Evolutionary conservation across 768 basidiomycete genomes (phyloP).

Genomic region (Boletales sp.): DNA sequence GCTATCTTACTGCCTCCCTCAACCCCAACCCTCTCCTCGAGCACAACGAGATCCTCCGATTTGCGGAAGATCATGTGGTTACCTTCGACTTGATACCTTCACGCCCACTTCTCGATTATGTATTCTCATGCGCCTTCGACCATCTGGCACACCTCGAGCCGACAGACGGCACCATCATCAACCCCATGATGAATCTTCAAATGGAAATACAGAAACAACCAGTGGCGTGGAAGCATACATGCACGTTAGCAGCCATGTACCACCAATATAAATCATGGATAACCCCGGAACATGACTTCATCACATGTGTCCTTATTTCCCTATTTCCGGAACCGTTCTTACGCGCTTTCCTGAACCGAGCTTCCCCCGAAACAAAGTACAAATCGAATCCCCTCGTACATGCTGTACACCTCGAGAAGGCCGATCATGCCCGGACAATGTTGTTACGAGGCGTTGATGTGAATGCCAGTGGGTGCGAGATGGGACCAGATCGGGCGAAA

Average conservation of each 20-base stretch:
- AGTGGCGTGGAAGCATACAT: background rate
- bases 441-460: background rate
- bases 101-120: background rate
- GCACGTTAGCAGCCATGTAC: background rate
- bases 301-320: background rate
- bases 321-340: background rate
- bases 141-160: background rate
- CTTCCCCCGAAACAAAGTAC: background rate
- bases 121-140: background rate
- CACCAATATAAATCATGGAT: background rate
- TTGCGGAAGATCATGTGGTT: background rate
- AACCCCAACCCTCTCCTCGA: background rate
- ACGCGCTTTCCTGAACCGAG: background rate
- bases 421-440: background rate
- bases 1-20: background rate
- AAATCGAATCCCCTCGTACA: slow-evolving; percentile 1
- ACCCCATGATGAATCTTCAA: background rate
- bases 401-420: background rate
- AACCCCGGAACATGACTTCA: background rate
- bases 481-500: background rate
- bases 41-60: background rate
- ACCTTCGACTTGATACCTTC: background rate
- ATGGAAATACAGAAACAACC: background rate
- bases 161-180: background rate
- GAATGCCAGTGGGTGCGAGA: background rate